phyloP scores from a whole-genome alignment of 2,329 filamentous ascomycete genomes.

The Pseudogymnoascus sp. region DNA sequence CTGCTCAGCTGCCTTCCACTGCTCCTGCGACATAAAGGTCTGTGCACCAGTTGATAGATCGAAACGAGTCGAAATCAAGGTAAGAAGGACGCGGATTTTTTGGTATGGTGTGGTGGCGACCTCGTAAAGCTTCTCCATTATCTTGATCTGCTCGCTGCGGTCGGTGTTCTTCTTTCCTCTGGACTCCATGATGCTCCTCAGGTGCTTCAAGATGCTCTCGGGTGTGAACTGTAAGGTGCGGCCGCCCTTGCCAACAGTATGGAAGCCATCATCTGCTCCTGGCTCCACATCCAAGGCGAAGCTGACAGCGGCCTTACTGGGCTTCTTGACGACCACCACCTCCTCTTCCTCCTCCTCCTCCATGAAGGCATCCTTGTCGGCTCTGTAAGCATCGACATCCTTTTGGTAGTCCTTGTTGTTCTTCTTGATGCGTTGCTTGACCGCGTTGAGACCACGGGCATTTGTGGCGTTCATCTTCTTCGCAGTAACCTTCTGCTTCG shows the following conservation, averaged over 20 bases:
- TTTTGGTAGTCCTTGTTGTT: constrained; percentile 90
- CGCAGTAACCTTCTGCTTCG: constrained; percentile 89
- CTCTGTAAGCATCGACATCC: constrained; percentile 80
- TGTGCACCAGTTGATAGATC: constrained; percentile 74
- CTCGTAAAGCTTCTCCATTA: constrained; percentile 93
- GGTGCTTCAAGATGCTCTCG: constrained; percentile 96
- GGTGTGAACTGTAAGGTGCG: constrained; percentile 86
- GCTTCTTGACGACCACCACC: constrained; percentile 41
- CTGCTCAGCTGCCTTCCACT: constrained; percentile 91
- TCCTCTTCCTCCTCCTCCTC: constrained; percentile 72
- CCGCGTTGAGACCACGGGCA: constrained; percentile 86
- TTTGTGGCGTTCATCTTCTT: constrained; percentile 99
- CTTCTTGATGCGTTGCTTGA: constrained; percentile 98
- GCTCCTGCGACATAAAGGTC: constrained; percentile 84
- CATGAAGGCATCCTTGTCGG: constrained; percentile 81
- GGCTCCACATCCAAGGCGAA: constrained; percentile 41
- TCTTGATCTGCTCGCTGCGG: constrained; percentile 84
- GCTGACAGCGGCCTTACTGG: constrained; percentile 43
- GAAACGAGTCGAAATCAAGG: constrained; percentile 87
- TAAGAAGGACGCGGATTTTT: constrained; percentile 82
- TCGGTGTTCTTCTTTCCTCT: constrained; percentile 99
- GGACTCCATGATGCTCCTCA: constrained; percentile 86
- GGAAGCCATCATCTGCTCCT: constrained; percentile 78
- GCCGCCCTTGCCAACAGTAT: constrained; percentile 79
- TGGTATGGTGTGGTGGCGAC: constrained; percentile 90